Evolutionary conservation across 257 asterid species (phyloP).

Genomic region (Voacanga thouarsii): DNA sequence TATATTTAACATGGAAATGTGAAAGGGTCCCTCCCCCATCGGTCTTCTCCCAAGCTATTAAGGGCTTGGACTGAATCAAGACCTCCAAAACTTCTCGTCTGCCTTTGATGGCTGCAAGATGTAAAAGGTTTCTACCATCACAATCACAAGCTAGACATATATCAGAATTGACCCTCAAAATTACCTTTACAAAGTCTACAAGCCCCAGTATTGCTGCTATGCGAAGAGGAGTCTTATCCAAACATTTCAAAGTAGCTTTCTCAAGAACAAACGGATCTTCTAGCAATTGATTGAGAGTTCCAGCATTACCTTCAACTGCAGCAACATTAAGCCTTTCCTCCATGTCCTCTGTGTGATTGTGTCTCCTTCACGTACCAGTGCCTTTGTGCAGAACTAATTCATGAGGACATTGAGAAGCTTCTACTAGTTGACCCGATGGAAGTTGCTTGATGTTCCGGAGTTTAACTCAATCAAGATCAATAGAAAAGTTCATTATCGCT

Average conservation of each 20-base stretch:
- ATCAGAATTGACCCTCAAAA: conserved; percentile 13
- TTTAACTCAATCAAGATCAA: no score
- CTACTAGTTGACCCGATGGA: no score
- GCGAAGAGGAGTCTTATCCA: conserved; percentile 39
- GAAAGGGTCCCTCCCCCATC: conserved; percentile 19
- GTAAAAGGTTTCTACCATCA: conserved; percentile 35
- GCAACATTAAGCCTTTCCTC: conserved; percentile 13
- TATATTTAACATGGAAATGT: conserved; percentile 39
- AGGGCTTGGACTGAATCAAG: conserved; percentile 15
- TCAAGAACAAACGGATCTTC: conserved; percentile 8
- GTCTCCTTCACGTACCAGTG: no score
- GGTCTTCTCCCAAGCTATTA: conserved; percentile 23
- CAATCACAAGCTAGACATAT: conserved; percentile 25
- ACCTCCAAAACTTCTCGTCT: conserved; percentile 25
- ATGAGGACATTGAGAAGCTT: no score
- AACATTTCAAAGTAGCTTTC: not conserved
- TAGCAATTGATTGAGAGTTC: not conserved
- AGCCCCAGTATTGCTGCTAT: conserved; percentile 31
- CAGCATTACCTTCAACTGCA: not conserved
- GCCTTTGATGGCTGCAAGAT: conserved; percentile 39
- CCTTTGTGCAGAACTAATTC: no score
- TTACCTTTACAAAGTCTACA: conserved; percentile 20
- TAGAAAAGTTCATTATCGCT: no score
- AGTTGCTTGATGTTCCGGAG: no score
- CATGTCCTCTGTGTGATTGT: not conserved